Base-by-base conservation (phyloP, 2,329 filamentous ascomycete species). In the Pseudogymnoascus verrucosus region DNA sequence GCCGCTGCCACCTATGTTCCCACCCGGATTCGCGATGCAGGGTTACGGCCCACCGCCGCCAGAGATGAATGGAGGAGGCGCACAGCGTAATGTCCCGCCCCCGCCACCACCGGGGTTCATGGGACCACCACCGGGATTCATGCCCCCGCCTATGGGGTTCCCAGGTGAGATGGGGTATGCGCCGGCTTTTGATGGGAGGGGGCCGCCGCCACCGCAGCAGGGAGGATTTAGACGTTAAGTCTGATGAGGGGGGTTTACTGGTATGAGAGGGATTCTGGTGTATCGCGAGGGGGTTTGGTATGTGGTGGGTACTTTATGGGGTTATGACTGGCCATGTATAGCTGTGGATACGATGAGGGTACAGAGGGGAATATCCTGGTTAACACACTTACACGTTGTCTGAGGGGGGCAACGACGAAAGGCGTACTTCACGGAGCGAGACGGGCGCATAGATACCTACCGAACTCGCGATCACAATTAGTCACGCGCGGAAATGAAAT, bases 11-110 rank as follows among this genome's bases (percentile, higher is more conserved):
- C 81, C 80, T 66, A 85, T 85, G 78, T 86, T 83, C 69, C 83
- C 83, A 19, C 83, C 83, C n/a, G 85, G 82, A 71, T 87, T 87
- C 66, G 80, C 83, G 12, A 80, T 79, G 5, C 77, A 75, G 23
- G 76, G 74, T 19, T 77, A 81, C 71, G 76, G 77, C 6, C 79
- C 79, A 11, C 70, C 72, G 44, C 80, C 79, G 1, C 80, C 83
- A 31, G 76, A 74, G 12, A 62, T 42, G 39, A 51, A 11, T n/a
- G 64, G 67, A 23, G 69, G 69, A 19, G 40, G 63, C 34, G 69
- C 71, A 39, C 70, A 68, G 34, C 66, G 71, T 31, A 73, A 77
- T 65, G 79, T 79, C 65, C 79, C 77, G 40, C 83, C 83, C 26
- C 85, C 84, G 16, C 69, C 69, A 34, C 72, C 71, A 44, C 57